These are phyloP conservation scores for Vitis hybrid DNA, from an alignment of 177 flowering plant species.

Conservation along the genomic window DNA sequence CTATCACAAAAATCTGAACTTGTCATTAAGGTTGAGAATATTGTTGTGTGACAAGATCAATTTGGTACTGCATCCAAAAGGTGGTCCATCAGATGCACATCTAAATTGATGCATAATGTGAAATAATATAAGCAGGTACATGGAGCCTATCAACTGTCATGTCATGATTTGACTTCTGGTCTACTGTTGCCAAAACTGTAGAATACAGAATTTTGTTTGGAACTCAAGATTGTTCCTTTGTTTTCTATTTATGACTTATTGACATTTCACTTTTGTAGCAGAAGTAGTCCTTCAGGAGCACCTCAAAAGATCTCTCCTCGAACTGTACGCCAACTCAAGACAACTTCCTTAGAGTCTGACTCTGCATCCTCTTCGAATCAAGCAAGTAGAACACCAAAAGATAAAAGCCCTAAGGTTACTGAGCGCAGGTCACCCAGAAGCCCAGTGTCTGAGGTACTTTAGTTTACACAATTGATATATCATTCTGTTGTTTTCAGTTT, in stretches of 20 bases:
- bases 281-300: slow-evolving; percentile 50
- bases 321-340: slow-evolving; percentile 52
- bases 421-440: slow-evolving; percentile 79
- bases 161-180: neutral
- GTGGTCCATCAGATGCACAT: neutral
- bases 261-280: slow-evolving; percentile 19
- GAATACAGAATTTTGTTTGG: neutral
- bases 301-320: slow-evolving; percentile 65
- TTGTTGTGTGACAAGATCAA: too few relatives aligned
- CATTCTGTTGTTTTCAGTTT: slow-evolving; percentile 2
- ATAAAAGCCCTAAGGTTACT: slow-evolving; percentile 63
- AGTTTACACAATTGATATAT: too few relatives aligned
- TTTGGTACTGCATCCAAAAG: neutral
- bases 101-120: neutral
- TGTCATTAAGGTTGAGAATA: too few relatives aligned
- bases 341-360: slow-evolving; percentile 45
- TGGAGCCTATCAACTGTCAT: neutral
- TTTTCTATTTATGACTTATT: slow-evolving; percentile 2
- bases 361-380: slow-evolving; percentile 50
- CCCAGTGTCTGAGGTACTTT: slow-evolving; percentile 71
- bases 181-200: neutral
- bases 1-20: too few relatives aligned
- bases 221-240: neutral
- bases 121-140: neutral
- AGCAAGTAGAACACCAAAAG: slow-evolving; percentile 50